These are phyloP conservation scores for Acanthamoeba triangularis DNA, from an alignment of 208 protist genomes.

Conservation along the genomic window DNA sequence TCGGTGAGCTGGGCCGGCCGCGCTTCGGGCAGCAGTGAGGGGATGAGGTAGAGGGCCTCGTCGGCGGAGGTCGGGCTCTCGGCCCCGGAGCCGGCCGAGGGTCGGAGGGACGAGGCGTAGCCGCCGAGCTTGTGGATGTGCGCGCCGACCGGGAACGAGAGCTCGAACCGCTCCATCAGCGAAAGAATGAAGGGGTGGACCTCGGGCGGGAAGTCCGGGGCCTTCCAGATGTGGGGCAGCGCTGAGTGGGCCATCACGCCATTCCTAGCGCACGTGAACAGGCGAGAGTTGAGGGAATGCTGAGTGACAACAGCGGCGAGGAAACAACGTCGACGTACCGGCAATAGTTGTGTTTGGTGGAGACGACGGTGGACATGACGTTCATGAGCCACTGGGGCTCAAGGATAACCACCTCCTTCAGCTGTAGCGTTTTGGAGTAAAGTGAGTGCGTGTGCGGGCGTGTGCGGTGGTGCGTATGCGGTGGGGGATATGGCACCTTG, in stretches of 20 bases:
- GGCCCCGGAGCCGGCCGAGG: not conserved
- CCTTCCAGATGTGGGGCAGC: conserved; percentile 55
- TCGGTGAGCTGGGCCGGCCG: not conserved
- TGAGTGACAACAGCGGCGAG: too few relatives aligned
- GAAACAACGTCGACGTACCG: not conserved
- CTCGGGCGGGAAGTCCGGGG: not conserved
- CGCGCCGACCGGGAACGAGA: not conserved
- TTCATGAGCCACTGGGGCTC: conserved; percentile 82
- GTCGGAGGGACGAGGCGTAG: not conserved
- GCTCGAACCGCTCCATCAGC: conserved; percentile 37
- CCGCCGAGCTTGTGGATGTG: conserved; percentile 40
- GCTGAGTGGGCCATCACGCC: not conserved
- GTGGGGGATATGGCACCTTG: too few relatives aligned
- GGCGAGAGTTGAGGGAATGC: too few relatives aligned
- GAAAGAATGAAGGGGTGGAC: conserved; percentile 47
- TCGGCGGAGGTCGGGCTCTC: too few relatives aligned
- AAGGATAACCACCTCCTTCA: conserved; percentile 82
- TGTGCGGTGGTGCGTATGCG: not conserved
- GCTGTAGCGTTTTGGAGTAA: too few relatives aligned
- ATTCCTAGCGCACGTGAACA: too few relatives aligned
- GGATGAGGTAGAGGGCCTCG: conserved; percentile 16
- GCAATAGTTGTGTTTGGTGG: conserved; percentile 75
- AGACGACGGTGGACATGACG: conserved; percentile 77
- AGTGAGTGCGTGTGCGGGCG: too few relatives aligned
- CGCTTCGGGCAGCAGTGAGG: not conserved